A percentile compares a stretch with the other conserved stretches of the same genome.
Evolutionary conservation across 192 early-diverging fungal species (phyloP).

Genomic region (Podila epicladia): DNA sequence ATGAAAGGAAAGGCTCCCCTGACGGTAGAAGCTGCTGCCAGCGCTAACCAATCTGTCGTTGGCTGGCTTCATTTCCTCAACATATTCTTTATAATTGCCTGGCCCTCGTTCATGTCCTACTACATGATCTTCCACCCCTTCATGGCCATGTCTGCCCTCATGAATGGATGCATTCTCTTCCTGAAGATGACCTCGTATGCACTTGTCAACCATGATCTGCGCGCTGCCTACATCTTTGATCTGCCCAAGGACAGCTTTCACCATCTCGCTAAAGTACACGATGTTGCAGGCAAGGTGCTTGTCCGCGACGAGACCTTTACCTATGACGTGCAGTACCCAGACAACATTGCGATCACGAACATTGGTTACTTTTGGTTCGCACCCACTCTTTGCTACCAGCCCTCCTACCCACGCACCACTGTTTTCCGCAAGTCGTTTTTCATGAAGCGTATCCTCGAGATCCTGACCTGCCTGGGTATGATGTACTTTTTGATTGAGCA

Average conservation of each 20-base stretch:
- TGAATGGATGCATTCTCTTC: conserved; percentile 73
- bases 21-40: conserved; percentile 34
- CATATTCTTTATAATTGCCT: conserved; percentile 62
- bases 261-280: conserved; percentile 33
- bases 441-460: conserved; percentile 81
- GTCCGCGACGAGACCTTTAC: conserved; percentile 32
- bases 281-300: conserved; percentile 37
- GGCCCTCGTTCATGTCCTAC: conserved; percentile 73
- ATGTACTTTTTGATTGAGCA: conserved; percentile 87
- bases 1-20: conserved; percentile 6
- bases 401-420: conserved; percentile 77
- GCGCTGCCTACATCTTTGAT: conserved; percentile 65
- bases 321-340: conserved; percentile 73
- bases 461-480: conserved; percentile 67
- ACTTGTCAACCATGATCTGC: conserved; percentile 81
- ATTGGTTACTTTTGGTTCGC: conserved; percentile 80
- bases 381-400: conserved; percentile 91
- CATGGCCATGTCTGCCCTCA: conserved; percentile 68
- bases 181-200: conserved; percentile 85
- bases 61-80: conserved; percentile 64
- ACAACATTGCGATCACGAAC: conserved; percentile 74
- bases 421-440: conserved; percentile 77
- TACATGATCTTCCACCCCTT: conserved; percentile 75
- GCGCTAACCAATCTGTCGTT: conserved; percentile 24
- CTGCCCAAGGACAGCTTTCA: conserved; percentile 32